Conservation (phyloP, 306 rosid genomes). For the Sphenostylis stenocarpa region DNA sequence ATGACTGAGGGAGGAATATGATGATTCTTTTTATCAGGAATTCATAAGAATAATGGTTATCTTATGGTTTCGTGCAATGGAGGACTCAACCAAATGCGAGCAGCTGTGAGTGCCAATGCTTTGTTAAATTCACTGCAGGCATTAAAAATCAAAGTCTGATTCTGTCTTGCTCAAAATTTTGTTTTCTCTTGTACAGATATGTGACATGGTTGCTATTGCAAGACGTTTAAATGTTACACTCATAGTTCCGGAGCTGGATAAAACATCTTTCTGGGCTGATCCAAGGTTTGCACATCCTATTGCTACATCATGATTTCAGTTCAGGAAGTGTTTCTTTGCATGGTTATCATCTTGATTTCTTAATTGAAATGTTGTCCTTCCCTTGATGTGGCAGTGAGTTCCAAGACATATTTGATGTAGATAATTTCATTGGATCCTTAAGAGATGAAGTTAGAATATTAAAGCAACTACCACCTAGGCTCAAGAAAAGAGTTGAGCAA, state of each 20-base stretch:
- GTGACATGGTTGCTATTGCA: conserved; percentile 95
- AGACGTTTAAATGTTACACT: conserved; percentile 84
- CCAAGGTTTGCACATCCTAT: conserved; percentile 56
- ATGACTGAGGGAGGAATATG: conserved; percentile 24
- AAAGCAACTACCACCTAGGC: conserved; percentile 72
- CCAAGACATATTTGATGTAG: conserved; percentile 76
- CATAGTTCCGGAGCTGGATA: conserved; percentile 88
- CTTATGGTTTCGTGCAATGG: conserved; percentile 97
- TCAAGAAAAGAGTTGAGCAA: conserved; percentile 59
- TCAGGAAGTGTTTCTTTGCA: not conserved
- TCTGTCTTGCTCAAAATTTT: conserved; percentile 13
- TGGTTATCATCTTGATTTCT: conserved; percentile 14
- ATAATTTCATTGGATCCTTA: conserved; percentile 73
- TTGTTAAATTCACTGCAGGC: conserved; percentile 6
- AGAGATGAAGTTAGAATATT: conserved; percentile 85
- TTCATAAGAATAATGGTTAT: conserved; percentile 88
- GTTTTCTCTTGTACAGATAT: conserved; percentile 61
- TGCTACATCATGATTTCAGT: conserved; percentile 9
- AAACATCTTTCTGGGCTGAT: conserved; percentile 92
- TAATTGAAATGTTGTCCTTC: conserved; percentile 20
- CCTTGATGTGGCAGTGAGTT: conserved; percentile 68
- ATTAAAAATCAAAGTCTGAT: not conserved
- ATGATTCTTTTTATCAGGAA: conserved; percentile 50
- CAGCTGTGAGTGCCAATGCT: conserved; percentile 70
- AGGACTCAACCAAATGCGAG: conserved; percentile 98